These are phyloP conservation scores for Naematelia aurantialba DNA, from an alignment of 768 basidiomycete genomes.

Conservation along the genomic window DNA sequence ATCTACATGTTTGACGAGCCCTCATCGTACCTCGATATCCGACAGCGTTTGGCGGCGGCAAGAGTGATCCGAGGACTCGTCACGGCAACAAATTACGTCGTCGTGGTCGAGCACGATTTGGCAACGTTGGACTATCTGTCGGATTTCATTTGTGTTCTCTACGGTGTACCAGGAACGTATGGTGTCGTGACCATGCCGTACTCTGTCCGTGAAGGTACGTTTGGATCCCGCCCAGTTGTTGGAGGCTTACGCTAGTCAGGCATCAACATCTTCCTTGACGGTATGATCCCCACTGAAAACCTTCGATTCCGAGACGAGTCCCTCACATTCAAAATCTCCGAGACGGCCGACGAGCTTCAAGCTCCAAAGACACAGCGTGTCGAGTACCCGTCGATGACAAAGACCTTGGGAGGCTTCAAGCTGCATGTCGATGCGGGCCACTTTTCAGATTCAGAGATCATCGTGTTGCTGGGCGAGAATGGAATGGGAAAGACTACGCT, in stretches of 20 bases:
- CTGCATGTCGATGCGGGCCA: constrained; percentile 81
- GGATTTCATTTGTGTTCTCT: constrained; percentile 95
- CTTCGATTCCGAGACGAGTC: constrained; percentile 95
- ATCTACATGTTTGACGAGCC: constrained; percentile 73
- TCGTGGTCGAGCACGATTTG: constrained; percentile 97
- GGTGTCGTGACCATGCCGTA: constrained; percentile 98
- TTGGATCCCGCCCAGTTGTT: neutral
- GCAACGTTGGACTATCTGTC: constrained; percentile 97
- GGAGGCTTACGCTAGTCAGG: constrained; percentile 54
- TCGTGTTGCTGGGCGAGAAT: constrained; percentile 98
- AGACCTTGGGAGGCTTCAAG: constrained; percentile 93
- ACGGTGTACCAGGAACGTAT: constrained; percentile 61
- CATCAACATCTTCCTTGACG: constrained; percentile 99
- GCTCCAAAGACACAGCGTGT: constrained; percentile 84
- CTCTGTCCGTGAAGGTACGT: constrained; percentile 89
- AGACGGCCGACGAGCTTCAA: constrained; percentile 85
- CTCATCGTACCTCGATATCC: constrained; percentile 94
- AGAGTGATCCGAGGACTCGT: constrained; percentile 88
- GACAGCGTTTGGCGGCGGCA: constrained; percentile 89
- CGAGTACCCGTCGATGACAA: constrained; percentile 91
- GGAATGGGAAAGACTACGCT: constrained; percentile 99
- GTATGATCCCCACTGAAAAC: constrained; percentile 98
- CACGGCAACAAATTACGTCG: constrained; percentile 78
- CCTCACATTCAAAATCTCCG: constrained; percentile 93
- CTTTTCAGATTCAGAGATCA: constrained; percentile 99